A percentile compares a stretch with the other conserved stretches of the same genome.
Evolutionary conservation across 306 rosid species (phyloP).

Genomic region (Rubus idaeus): DNA sequence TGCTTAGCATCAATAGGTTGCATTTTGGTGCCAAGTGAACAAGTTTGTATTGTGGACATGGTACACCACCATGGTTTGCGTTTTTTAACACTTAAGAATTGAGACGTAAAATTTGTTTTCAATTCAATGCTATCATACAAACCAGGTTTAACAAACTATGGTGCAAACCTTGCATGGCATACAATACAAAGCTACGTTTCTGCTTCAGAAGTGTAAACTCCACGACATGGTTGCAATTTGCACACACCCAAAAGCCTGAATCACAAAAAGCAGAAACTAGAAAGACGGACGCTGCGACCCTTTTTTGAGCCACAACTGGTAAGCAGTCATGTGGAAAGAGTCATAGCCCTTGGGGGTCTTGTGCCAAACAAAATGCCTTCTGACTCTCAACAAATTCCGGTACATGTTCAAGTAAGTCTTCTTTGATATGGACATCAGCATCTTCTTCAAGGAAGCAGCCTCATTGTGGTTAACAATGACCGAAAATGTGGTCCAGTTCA

Average conservation of each 20-base stretch:
- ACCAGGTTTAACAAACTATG: not conserved
- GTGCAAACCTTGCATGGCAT: not conserved
- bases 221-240: not conserved
- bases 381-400: constrained; percentile 26
- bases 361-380: constrained; percentile 35
- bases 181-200: not conserved
- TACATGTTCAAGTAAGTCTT: constrained; percentile 18
- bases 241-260: not conserved
- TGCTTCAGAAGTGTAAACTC: not conserved
- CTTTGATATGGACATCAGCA: constrained; percentile 13
- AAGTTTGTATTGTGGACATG: not conserved
- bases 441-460: constrained; percentile 22
- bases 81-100: not conserved
- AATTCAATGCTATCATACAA: not conserved
- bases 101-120: not conserved
- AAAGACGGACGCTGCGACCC: constrained; percentile 6
- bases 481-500: constrained; percentile 36
- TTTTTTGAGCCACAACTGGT: constrained; percentile 36
- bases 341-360: constrained; percentile 29
- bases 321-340: constrained; percentile 38
- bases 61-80: not conserved
- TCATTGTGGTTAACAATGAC: constrained; percentile 29
- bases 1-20: not conserved
- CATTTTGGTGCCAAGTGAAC: not conserved
- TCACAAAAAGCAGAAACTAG: constrained; percentile 5